phyloP scores from a whole-genome alignment of 805 yeast genomes.

The Vanderwaltozyma yarrowii region DNA sequence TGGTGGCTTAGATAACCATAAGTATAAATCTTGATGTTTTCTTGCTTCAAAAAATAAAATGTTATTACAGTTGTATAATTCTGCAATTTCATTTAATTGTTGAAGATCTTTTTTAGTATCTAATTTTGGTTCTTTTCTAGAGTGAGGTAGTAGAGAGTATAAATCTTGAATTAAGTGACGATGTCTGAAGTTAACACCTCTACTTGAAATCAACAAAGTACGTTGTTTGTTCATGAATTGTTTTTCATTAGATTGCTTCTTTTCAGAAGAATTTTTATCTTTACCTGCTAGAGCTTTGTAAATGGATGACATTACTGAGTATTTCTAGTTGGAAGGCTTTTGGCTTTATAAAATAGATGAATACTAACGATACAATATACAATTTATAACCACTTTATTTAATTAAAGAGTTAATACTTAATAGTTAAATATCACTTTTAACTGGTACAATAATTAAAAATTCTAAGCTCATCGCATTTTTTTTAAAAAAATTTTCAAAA shows the following conservation, averaged over 20 bases:
- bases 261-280: conserved; percentile 23
- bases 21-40: conserved; percentile 88
- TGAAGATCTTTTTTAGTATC: conserved; percentile 84
- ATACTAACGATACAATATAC: no score
- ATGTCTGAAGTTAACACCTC: conserved; percentile 93
- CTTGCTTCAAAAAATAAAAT: conserved; percentile 90
- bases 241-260: conserved; percentile 32
- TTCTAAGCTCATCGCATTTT: conserved; percentile 9
- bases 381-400: no score
- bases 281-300: conserved; percentile 56
- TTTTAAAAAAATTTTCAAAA: conserved; percentile 7
- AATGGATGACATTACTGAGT: conserved; percentile 74
- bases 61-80: conserved; percentile 93
- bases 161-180: conserved; percentile 87
- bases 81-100: conserved; percentile 92
- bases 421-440: neutral
- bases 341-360: no score
- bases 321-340: no score
- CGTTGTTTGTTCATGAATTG: conserved; percentile 77
- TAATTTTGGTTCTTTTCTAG: conserved; percentile 91
- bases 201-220: conserved; percentile 77
- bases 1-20: conserved; percentile 95
- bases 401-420: neutral
- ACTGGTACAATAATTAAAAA: neutral
- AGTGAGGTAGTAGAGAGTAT: conserved; percentile 74